Base-by-base conservation (phyloP, 768 basidiomycete genomes). In the Tulasnella sp. region DNA sequence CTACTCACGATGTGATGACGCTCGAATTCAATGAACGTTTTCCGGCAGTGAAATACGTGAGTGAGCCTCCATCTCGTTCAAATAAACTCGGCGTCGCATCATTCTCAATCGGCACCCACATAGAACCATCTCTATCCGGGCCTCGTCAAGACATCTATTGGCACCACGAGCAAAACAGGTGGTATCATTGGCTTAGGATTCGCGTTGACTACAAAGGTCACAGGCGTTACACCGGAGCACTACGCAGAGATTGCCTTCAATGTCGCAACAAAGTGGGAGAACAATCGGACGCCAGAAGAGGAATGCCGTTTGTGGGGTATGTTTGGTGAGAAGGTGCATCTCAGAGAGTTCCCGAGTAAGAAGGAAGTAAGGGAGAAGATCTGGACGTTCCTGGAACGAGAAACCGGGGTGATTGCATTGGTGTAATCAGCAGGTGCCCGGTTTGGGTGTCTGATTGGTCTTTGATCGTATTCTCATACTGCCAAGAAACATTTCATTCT, bases 91-190 rank as follows among this genome's bases (percentile, higher is more conserved):
- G 27, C 5, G 19, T 19, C n/a, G 23, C n/a, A 27, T 10, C 26
- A 48, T 19, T 19, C 8, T 10, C 51, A 10, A 52, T 30, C 17
- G 19, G 5, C 29, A 19, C 29, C n/a, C 27, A 50, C 48, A 29
- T 24, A 58, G 56, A 48, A 58, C 47, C 56, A 58, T 34, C n/a
- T 58, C 17, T 58, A 48, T 21, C 56, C 56, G 1, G 56, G 56
- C 30, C 45, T 45, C 3, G 48, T 41, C 4, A 7, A 58, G 30
- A 58, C 56, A n/a, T 48, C 43, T 32, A 15, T 58, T 23, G 30
- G 43, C 4, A 30, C 27, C 43, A 45, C 38, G 11, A 56, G 43
- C 38, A 58, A 58, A 8, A 24, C 29, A 4, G 47, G 38, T 23
- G 27, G 45, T 27, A 58, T 58, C 13, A 47, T 38, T 26, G 32